A percentile compares a stretch with the other conserved stretches of the same genome.
Evolutionary conservation across 164 flowering plant species (phyloP).

Genomic region (Chimonanthus praecox): DNA sequence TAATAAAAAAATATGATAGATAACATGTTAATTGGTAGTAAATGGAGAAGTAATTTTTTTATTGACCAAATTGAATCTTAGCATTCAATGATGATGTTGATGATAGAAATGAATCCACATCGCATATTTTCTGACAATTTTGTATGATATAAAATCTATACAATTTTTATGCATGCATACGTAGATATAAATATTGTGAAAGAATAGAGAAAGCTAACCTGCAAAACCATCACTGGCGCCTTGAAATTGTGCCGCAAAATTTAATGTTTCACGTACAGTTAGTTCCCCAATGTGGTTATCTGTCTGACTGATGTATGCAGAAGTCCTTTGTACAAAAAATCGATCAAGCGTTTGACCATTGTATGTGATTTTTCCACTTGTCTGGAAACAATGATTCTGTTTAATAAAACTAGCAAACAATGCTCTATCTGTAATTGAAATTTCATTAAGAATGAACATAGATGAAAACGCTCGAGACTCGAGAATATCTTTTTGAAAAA

Average conservation of each 20-base stretch:
- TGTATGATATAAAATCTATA: too few relatives aligned
- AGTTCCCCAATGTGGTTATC: slow-evolving; percentile 84
- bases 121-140: too few relatives aligned
- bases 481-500: too few relatives aligned
- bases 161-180: too few relatives aligned
- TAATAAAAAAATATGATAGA: too few relatives aligned
- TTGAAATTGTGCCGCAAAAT: slow-evolving; percentile 88
- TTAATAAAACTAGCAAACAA: background rate
- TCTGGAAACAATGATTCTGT: slow-evolving; percentile 29
- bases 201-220: slow-evolving; percentile 32
- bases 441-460: too few relatives aligned
- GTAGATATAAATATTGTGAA: background rate
- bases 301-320: slow-evolving; percentile 85
- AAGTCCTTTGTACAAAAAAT: slow-evolving; percentile 59
- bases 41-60: too few relatives aligned
- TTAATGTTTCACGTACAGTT: slow-evolving; percentile 84
- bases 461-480: too few relatives aligned
- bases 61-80: too few relatives aligned
- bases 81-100: too few relatives aligned
- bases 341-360: slow-evolving; percentile 60
- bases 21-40: too few relatives aligned
- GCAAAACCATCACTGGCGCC: slow-evolving; percentile 65
- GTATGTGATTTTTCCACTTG: slow-evolving; percentile 62
- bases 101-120: too few relatives aligned
- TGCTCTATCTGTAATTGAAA: background rate